These are phyloP conservation scores for Periglandula ipomoeae DNA, from an alignment of 2,329 filamentous ascomycete genomes.

Conservation along the genomic window DNA sequence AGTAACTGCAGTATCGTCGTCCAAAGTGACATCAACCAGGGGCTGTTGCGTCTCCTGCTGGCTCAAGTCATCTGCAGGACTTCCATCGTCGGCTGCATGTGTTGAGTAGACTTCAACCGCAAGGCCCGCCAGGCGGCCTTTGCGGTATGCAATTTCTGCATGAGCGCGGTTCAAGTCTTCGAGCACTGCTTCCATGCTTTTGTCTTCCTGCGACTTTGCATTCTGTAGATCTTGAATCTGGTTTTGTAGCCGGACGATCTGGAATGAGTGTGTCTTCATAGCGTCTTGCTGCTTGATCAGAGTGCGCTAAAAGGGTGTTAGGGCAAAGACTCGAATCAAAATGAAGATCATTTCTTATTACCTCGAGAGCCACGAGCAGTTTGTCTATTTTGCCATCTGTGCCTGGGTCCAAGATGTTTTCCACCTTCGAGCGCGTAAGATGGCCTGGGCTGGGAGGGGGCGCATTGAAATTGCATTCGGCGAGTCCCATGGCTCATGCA, in stretches of 20 bases:
- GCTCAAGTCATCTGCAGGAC: background rate
- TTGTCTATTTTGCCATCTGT: background rate
- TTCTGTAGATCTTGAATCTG: conserved; percentile 6
- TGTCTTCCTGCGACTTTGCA: background rate
- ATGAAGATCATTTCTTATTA: too few relatives aligned
- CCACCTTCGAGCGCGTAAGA: background rate
- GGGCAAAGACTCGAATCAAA: background rate
- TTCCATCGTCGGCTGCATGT: background rate
- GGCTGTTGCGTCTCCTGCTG: background rate
- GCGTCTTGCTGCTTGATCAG: background rate
- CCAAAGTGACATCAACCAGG: background rate
- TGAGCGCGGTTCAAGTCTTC: background rate
- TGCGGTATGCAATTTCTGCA: conserved; percentile 6
- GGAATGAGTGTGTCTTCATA: conserved; percentile 9
- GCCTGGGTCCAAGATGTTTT: background rate
- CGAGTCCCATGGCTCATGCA: background rate
- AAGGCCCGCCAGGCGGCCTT: conserved; percentile 9
- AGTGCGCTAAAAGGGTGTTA: background rate
- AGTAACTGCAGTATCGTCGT: background rate
- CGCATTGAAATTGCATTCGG: too few relatives aligned
- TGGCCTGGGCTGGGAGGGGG: background rate
- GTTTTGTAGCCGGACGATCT: conserved; percentile 10
- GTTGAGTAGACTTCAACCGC: conserved; percentile 3
- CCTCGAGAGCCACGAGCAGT: background rate
- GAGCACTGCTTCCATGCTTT: background rate